Evolutionary conservation across 495 filamentous ascomycete genomes (phyloP), one percentile per base, ranked within the genome.

Genomic region (Patellaria atrata): DNA sequence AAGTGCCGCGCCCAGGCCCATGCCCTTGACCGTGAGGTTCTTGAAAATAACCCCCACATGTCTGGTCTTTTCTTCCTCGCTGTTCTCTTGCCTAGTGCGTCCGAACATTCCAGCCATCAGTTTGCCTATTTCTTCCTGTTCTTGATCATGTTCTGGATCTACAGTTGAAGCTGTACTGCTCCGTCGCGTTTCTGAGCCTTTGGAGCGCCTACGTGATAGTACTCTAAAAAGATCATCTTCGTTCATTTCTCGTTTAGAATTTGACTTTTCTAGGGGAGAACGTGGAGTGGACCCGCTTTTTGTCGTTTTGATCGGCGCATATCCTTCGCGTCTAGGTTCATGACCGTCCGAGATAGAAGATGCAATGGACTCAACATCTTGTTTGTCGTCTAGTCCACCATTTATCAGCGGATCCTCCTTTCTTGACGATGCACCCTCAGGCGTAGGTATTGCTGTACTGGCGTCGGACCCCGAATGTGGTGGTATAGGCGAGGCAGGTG

Each of bases 81-180:
- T 77, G 5, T 68, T 53, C 12, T 62, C 65, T 40, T 75, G 69
- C 20, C 77, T 58, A 26, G 68, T 62, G 27, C 56, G 57, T 19
- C 65, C 77, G 47, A 75, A 83, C 65, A 77, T 78, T 1, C 68
- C 63, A 13, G 73, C 75, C 43, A 79, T 67, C 10, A 78, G 40
- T 19, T 48, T 56, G 40, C 72, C 58, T 22, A 79, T 69, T 48
- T 77, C 71, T 11, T 57, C 64, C 46, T 61, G 63, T 32, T 73
- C 68, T 27, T 71, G 68, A 10, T 65, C 60, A 17, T 53, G 37
- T 5, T 50, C 43, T 2, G 44, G 9, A 55, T 53, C 20, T 53
- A 48, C 26, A 36, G 44, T 45, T 24, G 20, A 37, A 29, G 30
- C 43, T 20, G 36, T 47, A 33, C 19, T 44, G 37, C 13, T 42